phyloP scores from a whole-genome alignment of 345 rosid species.

The Angophora floribunda region DNA sequence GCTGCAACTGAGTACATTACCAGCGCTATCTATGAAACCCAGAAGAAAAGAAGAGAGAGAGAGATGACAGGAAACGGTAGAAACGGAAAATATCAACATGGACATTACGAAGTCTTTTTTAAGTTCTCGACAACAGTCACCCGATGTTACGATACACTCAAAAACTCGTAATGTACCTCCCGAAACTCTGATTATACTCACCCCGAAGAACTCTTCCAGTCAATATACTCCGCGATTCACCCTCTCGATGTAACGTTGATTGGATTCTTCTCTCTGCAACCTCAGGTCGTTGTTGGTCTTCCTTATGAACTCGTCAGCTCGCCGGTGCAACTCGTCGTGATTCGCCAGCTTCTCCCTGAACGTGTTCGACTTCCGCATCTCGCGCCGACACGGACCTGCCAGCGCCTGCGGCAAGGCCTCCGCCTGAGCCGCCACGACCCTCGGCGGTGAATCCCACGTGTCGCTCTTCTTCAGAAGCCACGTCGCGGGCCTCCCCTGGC shows the following conservation, averaged over 20 bases:
- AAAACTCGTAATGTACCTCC: not conserved
- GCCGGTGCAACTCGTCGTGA: constrained; percentile 31
- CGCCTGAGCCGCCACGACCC: not conserved
- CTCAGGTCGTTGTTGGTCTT: constrained; percentile 25
- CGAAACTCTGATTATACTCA: not conserved
- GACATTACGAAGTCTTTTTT: not conserved
- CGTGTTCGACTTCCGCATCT: constrained; percentile 23
- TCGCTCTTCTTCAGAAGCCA: constrained; percentile 25
- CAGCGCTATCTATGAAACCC: not conserved
- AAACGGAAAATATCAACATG: not conserved
- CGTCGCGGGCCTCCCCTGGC: not conserved
- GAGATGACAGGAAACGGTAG: not conserved
- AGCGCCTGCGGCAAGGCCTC: not conserved
- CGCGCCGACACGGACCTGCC: constrained; percentile 7
- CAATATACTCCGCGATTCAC: not conserved
- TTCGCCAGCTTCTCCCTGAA: constrained; percentile 28
- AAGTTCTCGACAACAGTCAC: not conserved
- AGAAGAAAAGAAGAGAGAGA: not conserved
- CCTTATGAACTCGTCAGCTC: constrained; percentile 40
- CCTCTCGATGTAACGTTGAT: constrained; percentile 16
- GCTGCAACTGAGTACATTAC: not conserved
- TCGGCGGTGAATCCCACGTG: constrained; percentile 24
- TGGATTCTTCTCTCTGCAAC: constrained; percentile 32
- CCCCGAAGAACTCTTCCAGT: not conserved
- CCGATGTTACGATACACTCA: not conserved